Conservation (phyloP, 192 early-diverging fungal genomes). For the Podila verticillata region DNA sequence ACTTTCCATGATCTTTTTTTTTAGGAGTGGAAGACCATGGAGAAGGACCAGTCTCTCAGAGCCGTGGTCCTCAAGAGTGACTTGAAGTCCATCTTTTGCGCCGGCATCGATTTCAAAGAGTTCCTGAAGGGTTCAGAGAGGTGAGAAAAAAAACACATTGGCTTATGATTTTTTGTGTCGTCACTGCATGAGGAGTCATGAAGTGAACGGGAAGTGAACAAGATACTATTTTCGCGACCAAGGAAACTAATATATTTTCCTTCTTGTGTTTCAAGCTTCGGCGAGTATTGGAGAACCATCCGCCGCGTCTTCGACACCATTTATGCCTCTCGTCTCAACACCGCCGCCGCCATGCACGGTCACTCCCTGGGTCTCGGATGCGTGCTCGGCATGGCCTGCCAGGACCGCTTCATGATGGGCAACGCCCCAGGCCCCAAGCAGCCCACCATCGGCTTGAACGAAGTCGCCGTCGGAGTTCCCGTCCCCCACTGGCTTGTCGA, state of each 20-base stretch:
- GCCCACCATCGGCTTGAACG: conserved; percentile 40
- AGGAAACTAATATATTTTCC: no score
- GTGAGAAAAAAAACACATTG: no score
- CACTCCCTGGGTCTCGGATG: conserved; percentile 46
- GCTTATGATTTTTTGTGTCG: not conserved
- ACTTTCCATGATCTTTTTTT: not conserved
- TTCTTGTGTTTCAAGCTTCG: conserved; percentile 16
- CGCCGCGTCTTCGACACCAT: conserved; percentile 40
- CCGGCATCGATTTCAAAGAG: conserved; percentile 48
- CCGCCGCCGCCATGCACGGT: conserved; percentile 45
- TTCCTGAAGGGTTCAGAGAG: conserved; percentile 48
- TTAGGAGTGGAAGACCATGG: conserved; percentile 51
- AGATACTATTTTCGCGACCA: not conserved
- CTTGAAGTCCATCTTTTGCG: conserved; percentile 48
- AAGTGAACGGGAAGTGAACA: not conserved
- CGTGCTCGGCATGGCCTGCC: conserved; percentile 47
- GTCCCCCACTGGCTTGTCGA: conserved; percentile 42
- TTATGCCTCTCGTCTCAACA: conserved; percentile 46
- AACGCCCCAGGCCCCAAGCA: conserved; percentile 14
- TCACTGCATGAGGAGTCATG: not conserved
- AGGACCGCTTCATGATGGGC: conserved; percentile 48
- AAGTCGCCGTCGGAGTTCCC: conserved; percentile 44
- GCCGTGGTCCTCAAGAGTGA: conserved; percentile 42
- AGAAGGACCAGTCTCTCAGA: conserved; percentile 38
- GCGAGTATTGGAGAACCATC: conserved; percentile 32